Base-by-base conservation (phyloP, 352 stramenopile genomes). In the Aphanomyces cochlioides region DNA sequence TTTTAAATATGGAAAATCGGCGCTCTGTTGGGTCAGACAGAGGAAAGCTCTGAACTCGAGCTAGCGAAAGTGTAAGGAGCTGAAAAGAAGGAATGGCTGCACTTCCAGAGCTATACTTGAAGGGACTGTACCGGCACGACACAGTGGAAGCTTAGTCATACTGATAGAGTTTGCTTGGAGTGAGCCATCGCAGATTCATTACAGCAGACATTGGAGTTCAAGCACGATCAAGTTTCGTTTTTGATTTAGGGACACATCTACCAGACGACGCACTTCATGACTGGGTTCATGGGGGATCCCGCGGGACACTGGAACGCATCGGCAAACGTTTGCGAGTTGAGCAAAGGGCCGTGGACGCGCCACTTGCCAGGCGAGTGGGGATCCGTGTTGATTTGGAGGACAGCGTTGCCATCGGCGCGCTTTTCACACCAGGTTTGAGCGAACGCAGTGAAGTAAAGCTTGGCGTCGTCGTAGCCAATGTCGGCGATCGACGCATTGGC, bases 201-300 rank as follows among this genome's bases (percentile, higher is more conserved):
- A 28, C 28, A 28, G 28, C 28, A 28, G 28, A 28, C 28, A 28
- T 28, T 28, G 28, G 28, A 28, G 28, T 28, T 28, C 28, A 28
- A 28, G 28, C 28, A 28, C 28, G 28, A 28, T 28, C 28, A 28
- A 28, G 28, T 28, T 28, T 28, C 28, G 28, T 28, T 28, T 28
- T 28, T 28, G 28, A 28, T 28, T 28, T 28, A 28, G 28, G 28
- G 28, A 28, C 28, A 28, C 28, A 28, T 37, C 77, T 83, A 96
- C 88, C 88, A 96, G 21, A 96, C 74, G 67, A 82, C 71, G 76
- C 88, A 96, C 47, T 86, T 90, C 1, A 74, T 74, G 47, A 72
- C 74, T 1, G 88, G 84, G 63, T 89, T 90, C 87, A 96, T 94
- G 15, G 72, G 68, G 1, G 83, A 78, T 34, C 73, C 77, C 34